phyloP scores from a whole-genome alignment of 2,329 filamentous ascomycete species.

The Arthrobotrys musiformis region DNA sequence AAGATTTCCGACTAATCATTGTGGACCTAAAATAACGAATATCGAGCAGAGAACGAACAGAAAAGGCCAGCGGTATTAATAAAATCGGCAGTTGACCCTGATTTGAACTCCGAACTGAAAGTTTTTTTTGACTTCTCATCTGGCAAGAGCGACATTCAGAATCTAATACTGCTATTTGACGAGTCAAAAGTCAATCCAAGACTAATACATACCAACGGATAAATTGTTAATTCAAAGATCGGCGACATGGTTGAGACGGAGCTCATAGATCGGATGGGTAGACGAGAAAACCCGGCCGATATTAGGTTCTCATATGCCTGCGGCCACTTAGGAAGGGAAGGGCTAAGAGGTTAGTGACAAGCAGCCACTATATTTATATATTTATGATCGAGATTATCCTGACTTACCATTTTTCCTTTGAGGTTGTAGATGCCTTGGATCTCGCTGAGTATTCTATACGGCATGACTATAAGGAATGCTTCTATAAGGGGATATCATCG shows the following conservation, averaged over 20 bases:
- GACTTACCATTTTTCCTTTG: neutral
- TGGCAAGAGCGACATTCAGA: neutral
- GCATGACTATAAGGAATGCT: slow-evolving; percentile 52
- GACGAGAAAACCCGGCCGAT: slow-evolving; percentile 45
- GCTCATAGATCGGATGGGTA: slow-evolving; percentile 45
- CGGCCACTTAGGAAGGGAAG: slow-evolving; percentile 36
- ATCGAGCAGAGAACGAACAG: neutral
- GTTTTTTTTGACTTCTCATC: neutral
- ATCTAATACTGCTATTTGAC: neutral
- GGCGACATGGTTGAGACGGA: slow-evolving; percentile 43
- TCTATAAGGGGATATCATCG: slow-evolving; percentile 47
- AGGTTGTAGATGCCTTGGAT: slow-evolving; percentile 36
- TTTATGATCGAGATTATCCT: neutral
- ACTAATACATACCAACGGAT: neutral
- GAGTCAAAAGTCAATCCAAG: neutral
- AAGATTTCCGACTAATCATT: slow-evolving; percentile 5
- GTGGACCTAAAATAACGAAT: neutral
- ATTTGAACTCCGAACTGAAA: neutral
- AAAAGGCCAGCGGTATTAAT: neutral
- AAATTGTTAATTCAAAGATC: neutral
- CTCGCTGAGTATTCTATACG: slow-evolving; percentile 48
- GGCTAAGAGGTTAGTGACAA: slow-evolving; percentile 36
- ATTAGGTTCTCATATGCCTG: slow-evolving; percentile 49
- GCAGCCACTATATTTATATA: neutral
- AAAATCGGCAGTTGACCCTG: neutral